Conservation (phyloP, 768 basidiomycete genomes). For the Mycena haematopus region DNA sequence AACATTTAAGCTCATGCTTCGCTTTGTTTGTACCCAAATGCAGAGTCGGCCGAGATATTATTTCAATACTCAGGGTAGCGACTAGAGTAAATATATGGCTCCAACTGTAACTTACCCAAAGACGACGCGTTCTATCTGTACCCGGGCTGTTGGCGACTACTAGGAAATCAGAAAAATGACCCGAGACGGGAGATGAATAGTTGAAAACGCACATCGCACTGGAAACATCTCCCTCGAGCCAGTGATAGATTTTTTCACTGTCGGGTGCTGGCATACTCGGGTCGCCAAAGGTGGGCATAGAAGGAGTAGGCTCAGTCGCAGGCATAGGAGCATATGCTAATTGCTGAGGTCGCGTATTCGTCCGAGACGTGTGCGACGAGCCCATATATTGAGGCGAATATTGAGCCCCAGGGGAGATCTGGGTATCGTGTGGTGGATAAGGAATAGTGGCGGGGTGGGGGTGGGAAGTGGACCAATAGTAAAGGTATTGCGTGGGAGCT, state of each 20-base stretch:
- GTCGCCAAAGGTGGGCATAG: neutral
- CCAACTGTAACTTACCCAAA: too few relatives aligned
- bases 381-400: neutral
- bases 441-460: neutral
- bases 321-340: neutral
- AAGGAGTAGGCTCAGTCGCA: neutral
- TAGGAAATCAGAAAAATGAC: too few relatives aligned
- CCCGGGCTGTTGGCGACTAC: too few relatives aligned
- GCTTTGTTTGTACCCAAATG: too few relatives aligned
- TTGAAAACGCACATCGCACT: neutral
- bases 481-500: neutral
- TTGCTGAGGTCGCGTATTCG: neutral
- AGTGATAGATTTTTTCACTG: neutral
- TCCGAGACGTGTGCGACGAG: neutral
- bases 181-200: too few relatives aligned
- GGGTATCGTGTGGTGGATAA: neutral
- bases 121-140: too few relatives aligned
- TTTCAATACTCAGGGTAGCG: too few relatives aligned
- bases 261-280: neutral
- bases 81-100: too few relatives aligned
- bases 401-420: neutral
- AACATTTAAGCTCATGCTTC: too few relatives aligned
- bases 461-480: neutral
- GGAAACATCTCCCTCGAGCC: neutral
- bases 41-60: too few relatives aligned